Base-by-base conservation (phyloP, 2,329 filamentous ascomycete species). In the Paecilomyces fulvus region DNA sequence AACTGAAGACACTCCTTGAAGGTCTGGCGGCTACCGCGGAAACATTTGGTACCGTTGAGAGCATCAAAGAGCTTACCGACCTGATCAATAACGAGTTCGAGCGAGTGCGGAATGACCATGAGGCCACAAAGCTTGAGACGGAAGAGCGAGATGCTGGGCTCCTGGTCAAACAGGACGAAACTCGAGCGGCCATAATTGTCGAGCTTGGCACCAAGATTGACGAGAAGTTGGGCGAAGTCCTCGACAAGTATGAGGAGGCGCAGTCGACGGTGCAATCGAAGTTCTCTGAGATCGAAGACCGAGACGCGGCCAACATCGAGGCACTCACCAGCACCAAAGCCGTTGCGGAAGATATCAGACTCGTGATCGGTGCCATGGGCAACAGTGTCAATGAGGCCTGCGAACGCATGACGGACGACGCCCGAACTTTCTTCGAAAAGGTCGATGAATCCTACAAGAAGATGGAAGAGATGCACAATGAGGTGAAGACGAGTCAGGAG, bases 241-340 rank as follows among this genome's bases (percentile, higher is more conserved):
- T 95, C 70, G 79, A 81, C 63, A 96, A 95, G 70, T 95, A 96
- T 66, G 92, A 96, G 55, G 90, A 94, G 59, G 86, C 92, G 60
- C 88, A 95, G 66, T 76, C 81, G 20, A 78, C 84, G 7, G 81
- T 90, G 30, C 88, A 95, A 49, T 86, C 89, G 51, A 88, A 88
- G 64, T 82, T 85, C 52, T 85, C 86, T 61, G 81, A 86, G 31
- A 83, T 85, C 55, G 90, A 92, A 63, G 86, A 88, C 61, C 86
- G 88, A 57, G 85, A 89, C 30, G 75, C 82, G 31, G 83, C 88
- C 61, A 85, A 91, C 60, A 83, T 92, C 57, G 86, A 88, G 55
- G 84, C 90, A 3, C 78, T 95, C 7, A 79, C 85, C 14, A 83
- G 80, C 59, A 92, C 88, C 25, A 96, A 91, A 73, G 80, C 83